Evolutionary conservation across 2,329 filamentous ascomycete genomes (phyloP), one percentile per base, ranked within the genome.

Genomic region (Penicillium psychrosexuale): DNA sequence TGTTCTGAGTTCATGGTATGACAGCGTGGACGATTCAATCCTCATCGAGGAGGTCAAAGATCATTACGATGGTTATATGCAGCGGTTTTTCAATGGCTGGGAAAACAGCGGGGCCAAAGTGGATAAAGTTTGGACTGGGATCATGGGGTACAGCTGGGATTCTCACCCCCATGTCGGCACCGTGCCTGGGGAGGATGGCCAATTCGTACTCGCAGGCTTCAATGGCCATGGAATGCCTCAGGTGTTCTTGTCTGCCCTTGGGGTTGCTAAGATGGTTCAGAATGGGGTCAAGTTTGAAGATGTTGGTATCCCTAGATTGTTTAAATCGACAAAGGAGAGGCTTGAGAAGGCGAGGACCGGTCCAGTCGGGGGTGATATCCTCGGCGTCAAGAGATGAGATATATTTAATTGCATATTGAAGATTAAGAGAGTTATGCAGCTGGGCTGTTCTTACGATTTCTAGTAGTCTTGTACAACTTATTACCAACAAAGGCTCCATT

Each of bases 201-300:
- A 88, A 19, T 88, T 81, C 77, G 74, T 85, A 3, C 77, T 77
- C 31, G 83, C 81, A 3, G 80, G 83, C 3, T 88, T 88, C 61
- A 85, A 87, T 65, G 86, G 86, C 0, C 84, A 88, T 67, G 84
- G 85, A 0, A 88, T 88, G 85, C 84, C 85, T 83, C 53, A 82
- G 83, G 72, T 79, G 8, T 31, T 22, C 28, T 31, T 84, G 65
- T 81, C 80, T 24, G 83, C 84, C 0, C 80, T 81, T 61, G 85
- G 80, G 2, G 63, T 88, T 50, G 82, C 78, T 5, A 72, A 75
- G n/a, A 84, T 86, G 79, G 78, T 86, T 55, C 52, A 64, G 9
- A 63, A 65, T 3, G 61, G 60, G 27, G 62, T 61, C 24, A 48
- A 55, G 3, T 70, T 74, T 9, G 68, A 69, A 5, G 61, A 65